phyloP scores from a whole-genome alignment of 148 eudicot genomes.

The Gaultheria prostrata region DNA sequence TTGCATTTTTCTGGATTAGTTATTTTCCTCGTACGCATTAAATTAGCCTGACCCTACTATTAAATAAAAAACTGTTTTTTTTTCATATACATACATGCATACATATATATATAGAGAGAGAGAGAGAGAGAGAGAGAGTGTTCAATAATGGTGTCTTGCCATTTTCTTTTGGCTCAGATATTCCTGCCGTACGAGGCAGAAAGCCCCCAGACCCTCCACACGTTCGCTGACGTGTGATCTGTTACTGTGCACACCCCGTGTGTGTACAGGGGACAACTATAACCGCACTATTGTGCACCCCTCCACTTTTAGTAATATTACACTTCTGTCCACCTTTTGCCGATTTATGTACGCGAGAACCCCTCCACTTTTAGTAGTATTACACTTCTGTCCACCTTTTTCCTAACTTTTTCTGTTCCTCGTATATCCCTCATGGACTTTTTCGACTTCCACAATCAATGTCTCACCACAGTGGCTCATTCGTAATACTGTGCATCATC shows the following conservation, averaged over 20 bases:
- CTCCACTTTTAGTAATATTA: not conserved
- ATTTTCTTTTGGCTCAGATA: not conserved
- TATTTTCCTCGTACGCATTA: too few relatives aligned
- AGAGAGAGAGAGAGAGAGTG: too few relatives aligned
- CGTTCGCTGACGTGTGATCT: slow-evolving; percentile 4
- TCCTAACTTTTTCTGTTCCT: not conserved
- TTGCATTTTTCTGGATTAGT: too few relatives aligned
- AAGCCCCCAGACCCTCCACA: not conserved
- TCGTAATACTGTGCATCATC: not conserved
- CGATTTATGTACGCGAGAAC: too few relatives aligned
- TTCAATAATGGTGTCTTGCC: not conserved
- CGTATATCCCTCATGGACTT: not conserved
- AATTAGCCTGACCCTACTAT: too few relatives aligned
- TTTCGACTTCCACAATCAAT: not conserved
- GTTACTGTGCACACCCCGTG: not conserved
- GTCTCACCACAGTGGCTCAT: not conserved
- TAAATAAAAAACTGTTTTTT: too few relatives aligned
- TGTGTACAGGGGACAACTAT: too few relatives aligned
- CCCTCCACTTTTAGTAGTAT: not conserved
- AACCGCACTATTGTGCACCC: not conserved
- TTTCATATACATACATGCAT: too few relatives aligned
- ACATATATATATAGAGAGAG: too few relatives aligned
- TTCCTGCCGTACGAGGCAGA: slow-evolving; percentile 1
- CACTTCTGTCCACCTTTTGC: not conserved
- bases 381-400: not conserved